Percentiles rank a stretch among this genome's conserved stretches.
Evolutionary conservation across 805 yeast genomes (phyloP).

Genomic region (Wickerhamia fluorescens): DNA sequence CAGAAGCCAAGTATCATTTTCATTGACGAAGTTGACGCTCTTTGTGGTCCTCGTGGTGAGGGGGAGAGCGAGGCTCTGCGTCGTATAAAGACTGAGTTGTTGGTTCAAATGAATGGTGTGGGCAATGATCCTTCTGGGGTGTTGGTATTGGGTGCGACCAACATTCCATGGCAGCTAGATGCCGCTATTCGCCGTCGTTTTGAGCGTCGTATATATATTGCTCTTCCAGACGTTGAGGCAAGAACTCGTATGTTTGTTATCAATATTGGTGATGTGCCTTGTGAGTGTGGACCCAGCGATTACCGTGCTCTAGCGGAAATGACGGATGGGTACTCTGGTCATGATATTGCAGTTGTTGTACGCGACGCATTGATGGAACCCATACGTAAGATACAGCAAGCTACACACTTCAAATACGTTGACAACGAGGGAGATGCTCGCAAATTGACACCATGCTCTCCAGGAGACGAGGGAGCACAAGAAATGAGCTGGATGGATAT

Average conservation of each 20-base stretch:
- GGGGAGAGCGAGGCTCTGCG: conserved; percentile 96
- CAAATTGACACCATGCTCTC: conserved; percentile 87
- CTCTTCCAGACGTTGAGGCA: conserved; percentile 91
- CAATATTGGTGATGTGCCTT: conserved; percentile 86
- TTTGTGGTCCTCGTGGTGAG: conserved; percentile 97
- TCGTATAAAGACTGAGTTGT: conserved; percentile 89
- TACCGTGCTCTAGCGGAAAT: conserved; percentile 74
- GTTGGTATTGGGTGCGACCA: conserved; percentile 92
- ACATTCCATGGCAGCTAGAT: conserved; percentile 98
- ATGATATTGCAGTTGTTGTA: conserved; percentile 93
- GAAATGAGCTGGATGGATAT: conserved; percentile 95
- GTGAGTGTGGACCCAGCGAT: conserved; percentile 67
- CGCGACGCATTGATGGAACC: conserved; percentile 98
- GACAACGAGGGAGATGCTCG: conserved; percentile 32
- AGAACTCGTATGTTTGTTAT: conserved; percentile 90
- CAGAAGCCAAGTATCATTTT: conserved; percentile 92
- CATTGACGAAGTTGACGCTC: conserved; percentile 96
- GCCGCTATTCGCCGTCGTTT: conserved; percentile 96
- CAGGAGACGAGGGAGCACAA: conserved; percentile 81
- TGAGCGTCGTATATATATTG: conserved; percentile 89
- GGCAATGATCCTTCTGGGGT: conserved; percentile 94
- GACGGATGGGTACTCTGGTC: conserved; percentile 98
- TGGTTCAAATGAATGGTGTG: conserved; percentile 98
- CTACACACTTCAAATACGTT: conserved; percentile 84
- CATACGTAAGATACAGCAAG: conserved; percentile 87